Evolutionary conservation across 2,329 filamentous ascomycete species (phyloP).

Genomic region (Dryadomyces quercus-mongolicae): DNA sequence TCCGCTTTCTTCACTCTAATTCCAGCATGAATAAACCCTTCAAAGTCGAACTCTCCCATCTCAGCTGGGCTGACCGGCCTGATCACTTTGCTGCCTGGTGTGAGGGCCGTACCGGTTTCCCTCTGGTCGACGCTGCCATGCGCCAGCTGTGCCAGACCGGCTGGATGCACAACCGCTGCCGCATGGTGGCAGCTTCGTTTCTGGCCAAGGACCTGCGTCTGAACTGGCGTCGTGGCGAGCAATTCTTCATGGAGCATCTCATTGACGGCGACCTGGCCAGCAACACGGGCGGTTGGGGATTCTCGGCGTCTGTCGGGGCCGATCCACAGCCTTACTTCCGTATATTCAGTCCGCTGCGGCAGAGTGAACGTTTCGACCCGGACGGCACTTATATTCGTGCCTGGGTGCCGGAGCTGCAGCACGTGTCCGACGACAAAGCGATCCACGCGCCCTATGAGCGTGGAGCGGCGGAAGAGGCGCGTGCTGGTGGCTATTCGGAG

Average conservation of each 20-base stretch:
- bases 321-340: slow-evolving; percentile 66
- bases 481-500: background rate
- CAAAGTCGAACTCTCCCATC: background rate
- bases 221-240: slow-evolving; percentile 75
- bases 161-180: slow-evolving; percentile 77
- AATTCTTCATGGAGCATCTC: slow-evolving; percentile 70
- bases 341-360: slow-evolving; percentile 75
- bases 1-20: too few species aligned
- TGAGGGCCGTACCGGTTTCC: slow-evolving; percentile 19
- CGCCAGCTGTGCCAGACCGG: slow-evolving; percentile 56
- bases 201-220: slow-evolving; percentile 68
- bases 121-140: slow-evolving; percentile 81
- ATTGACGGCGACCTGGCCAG: slow-evolving; percentile 71
- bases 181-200: slow-evolving; percentile 77
- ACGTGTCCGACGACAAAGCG: slow-evolving; percentile 28
- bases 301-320: slow-evolving; percentile 25
- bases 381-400: slow-evolving; percentile 68
- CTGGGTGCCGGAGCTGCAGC: slow-evolving; percentile 64
- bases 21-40: background rate
- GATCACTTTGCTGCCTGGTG: background rate
- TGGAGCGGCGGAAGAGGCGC: slow-evolving; percentile 21
- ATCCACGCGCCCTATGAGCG: slow-evolving; percentile 72
- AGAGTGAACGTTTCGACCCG: slow-evolving; percentile 77
- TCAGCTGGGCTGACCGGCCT: background rate
- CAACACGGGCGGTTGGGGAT: slow-evolving; percentile 57